Percentiles rank a stretch among this genome's conserved stretches.
phyloP scores from a whole-genome alignment of 2,329 filamentous ascomycete genomes.

The Magnaporthiopsis incrustans region DNA sequence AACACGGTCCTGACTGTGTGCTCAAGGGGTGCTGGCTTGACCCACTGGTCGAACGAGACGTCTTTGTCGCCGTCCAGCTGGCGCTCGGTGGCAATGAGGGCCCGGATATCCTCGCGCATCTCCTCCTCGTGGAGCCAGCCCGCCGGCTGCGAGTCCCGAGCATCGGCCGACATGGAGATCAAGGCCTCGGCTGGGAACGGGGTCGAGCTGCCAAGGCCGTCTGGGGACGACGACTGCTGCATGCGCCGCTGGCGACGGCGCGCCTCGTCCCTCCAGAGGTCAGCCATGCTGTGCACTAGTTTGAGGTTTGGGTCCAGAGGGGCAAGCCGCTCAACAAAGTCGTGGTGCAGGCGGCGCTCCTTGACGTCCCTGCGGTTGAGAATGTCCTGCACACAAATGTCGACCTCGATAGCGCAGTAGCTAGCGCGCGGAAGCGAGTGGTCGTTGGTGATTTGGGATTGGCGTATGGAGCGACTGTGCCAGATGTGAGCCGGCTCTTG shows the following conservation, averaged over 20 bases:
- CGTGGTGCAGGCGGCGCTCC: conserved; percentile 74
- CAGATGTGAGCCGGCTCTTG: conserved; percentile 54
- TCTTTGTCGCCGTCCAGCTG: conserved; percentile 26
- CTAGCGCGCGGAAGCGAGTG: conserved; percentile 65
- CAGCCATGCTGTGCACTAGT: conserved; percentile 85
- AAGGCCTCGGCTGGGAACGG: conserved; percentile 76
- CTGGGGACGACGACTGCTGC: conserved; percentile 41
- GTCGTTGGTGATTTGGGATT: conserved; percentile 52
- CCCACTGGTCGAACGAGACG: conserved; percentile 58
- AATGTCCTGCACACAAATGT: conserved; percentile 84
- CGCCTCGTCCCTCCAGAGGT: conserved; percentile 86
- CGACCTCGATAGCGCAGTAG: conserved; percentile 83
- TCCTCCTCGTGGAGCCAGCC: conserved; percentile 92
- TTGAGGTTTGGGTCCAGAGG: conserved; percentile 63
- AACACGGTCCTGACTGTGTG: conserved; percentile 64
- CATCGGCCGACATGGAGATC: conserved; percentile 81
- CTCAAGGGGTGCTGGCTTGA: conserved; percentile 44
- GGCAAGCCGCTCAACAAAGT: conserved; percentile 67
- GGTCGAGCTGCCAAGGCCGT: conserved; percentile 51
- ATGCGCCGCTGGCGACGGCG: conserved; percentile 67
- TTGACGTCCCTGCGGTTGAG: conserved; percentile 70
- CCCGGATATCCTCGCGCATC: conserved; percentile 56
- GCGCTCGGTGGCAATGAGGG: conserved; percentile 56
- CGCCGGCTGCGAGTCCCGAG: conserved; percentile 61
- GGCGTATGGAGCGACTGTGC: conserved; percentile 67